phyloP scores from a whole-genome alignment of 1,284 basidiomycete species.

The Tilletia horrida region DNA sequence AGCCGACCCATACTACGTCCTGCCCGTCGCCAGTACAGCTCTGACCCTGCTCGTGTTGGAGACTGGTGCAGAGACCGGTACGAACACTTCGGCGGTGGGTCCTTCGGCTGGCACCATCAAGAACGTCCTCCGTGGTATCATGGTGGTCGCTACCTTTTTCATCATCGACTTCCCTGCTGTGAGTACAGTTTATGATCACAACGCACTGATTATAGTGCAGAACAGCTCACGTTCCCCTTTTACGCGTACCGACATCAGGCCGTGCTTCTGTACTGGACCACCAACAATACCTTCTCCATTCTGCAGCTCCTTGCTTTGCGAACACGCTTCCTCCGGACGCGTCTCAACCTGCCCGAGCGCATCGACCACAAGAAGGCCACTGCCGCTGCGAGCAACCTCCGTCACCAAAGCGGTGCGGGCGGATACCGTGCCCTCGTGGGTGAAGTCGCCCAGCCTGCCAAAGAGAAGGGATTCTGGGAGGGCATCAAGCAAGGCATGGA shows the following conservation, averaged over 20 bases:
- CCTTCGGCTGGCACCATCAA: constrained; percentile 65
- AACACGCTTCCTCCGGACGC: constrained; percentile 1
- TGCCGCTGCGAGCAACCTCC: background rate
- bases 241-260: constrained; percentile 57
- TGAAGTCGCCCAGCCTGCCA: background rate
- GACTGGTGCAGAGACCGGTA: constrained; percentile 65
- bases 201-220: background rate
- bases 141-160: constrained; percentile 64
- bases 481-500: constrained; percentile 15
- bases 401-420: background rate
- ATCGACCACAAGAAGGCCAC: background rate
- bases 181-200: background rate
- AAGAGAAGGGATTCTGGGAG: constrained; percentile 2
- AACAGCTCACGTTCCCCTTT: background rate
- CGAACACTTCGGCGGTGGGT: constrained; percentile 50
- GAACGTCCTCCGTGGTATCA: constrained; percentile 68
- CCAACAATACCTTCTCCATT: constrained; percentile 61
- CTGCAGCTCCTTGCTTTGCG: constrained; percentile 56
- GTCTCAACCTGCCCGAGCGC: constrained; percentile 15
- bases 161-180: constrained; percentile 58
- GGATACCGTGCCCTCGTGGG: constrained; percentile 2
- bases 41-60: constrained; percentile 68
- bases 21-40: constrained; percentile 68
- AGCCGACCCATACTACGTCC: constrained; percentile 72
- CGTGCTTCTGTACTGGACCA: constrained; percentile 64